Percentiles rank a stretch among this genome's conserved stretches.
phyloP scores from a whole-genome alignment of 805 yeast genomes.

The Cyberlindnera americana region DNA sequence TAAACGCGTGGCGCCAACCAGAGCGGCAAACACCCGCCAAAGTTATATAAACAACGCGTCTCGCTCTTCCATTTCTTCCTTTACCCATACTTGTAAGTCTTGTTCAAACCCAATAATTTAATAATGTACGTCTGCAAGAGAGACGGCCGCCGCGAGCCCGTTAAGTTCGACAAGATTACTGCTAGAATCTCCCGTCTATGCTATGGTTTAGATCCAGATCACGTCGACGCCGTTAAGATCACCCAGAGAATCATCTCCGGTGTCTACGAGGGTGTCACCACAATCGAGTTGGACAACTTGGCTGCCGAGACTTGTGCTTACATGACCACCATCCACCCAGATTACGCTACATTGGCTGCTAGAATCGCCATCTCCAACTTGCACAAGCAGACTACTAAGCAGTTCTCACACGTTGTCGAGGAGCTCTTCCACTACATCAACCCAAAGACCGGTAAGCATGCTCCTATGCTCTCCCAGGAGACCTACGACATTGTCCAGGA shows the following conservation, averaged over 20 bases:
- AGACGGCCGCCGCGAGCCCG: slow-evolving; percentile 94
- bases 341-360: slow-evolving; percentile 91
- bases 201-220: slow-evolving; percentile 87
- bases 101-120: neutral
- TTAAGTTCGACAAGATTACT: slow-evolving; percentile 93
- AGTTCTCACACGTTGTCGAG: slow-evolving; percentile 70
- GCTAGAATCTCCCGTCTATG: slow-evolving; percentile 92
- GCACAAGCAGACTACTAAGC: slow-evolving; percentile 89
- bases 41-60: slow-evolving; percentile 16
- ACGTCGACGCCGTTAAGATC: slow-evolving; percentile 92
- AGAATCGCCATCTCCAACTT: slow-evolving; percentile 92
- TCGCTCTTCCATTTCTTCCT: slow-evolving; percentile 1
- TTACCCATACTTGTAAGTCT: neutral
- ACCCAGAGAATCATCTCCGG: slow-evolving; percentile 95
- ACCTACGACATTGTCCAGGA: slow-evolving; percentile 59
- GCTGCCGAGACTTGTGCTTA: slow-evolving; percentile 93
- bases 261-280: slow-evolving; percentile 95
- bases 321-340: slow-evolving; percentile 97
- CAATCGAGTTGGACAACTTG: slow-evolving; percentile 39
- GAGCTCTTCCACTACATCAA: slow-evolving; percentile 75
- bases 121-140: slow-evolving; percentile 81
- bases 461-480: slow-evolving; percentile 59
- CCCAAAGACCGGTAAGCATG: slow-evolving; percentile 67
- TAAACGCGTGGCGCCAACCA: slow-evolving; percentile 9
- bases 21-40: slow-evolving; percentile 1